These are phyloP conservation scores for Fusarium neocosmosporiellum DNA, from an alignment of 2,329 filamentous ascomycete genomes.

Conservation along the genomic window DNA sequence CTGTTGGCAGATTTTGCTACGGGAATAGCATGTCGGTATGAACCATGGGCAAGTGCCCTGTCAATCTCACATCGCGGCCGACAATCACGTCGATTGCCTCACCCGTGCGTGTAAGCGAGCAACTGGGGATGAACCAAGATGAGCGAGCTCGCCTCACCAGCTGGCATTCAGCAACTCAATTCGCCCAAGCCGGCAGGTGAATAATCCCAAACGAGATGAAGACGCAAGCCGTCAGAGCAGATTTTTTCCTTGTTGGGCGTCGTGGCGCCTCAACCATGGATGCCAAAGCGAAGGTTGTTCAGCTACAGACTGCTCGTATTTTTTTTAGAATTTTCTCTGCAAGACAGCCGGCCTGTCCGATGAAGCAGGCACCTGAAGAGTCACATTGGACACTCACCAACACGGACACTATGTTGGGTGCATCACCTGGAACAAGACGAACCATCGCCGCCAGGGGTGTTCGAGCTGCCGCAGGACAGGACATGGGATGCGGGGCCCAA, in stretches of 20 bases:
- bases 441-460: slow-evolving; percentile 33
- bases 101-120: slow-evolving; percentile 17
- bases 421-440: slow-evolving; percentile 33
- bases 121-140: slow-evolving; percentile 10
- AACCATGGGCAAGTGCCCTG: slow-evolving; percentile 1
- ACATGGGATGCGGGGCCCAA: slow-evolving; percentile 12
- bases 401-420: slow-evolving; percentile 5
- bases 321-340: neutral
- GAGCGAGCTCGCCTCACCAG: slow-evolving; percentile 26
- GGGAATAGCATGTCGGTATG: neutral
- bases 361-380: slow-evolving; percentile 17
- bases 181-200: slow-evolving; percentile 19
- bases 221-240: slow-evolving; percentile 5
- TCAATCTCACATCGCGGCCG: slow-evolving; percentile 29
- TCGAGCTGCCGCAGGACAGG: slow-evolving; percentile 24
- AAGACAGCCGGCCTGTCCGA: slow-evolving; percentile 23
- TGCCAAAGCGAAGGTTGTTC: slow-evolving; percentile 19
- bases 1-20: neutral
- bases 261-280: slow-evolving; percentile 14
- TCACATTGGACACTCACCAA: slow-evolving; percentile 21
- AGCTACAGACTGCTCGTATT: slow-evolving; percentile 8
- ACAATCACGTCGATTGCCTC: slow-evolving; percentile 11
- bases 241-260: slow-evolving; percentile 19
- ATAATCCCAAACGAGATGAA: slow-evolving; percentile 38
- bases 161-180: slow-evolving; percentile 20